Evolutionary conservation across 202 grass and related monocot species (phyloP), one percentile per base, ranked within the genome.

Genomic region (Elaeis oleifera): DNA sequence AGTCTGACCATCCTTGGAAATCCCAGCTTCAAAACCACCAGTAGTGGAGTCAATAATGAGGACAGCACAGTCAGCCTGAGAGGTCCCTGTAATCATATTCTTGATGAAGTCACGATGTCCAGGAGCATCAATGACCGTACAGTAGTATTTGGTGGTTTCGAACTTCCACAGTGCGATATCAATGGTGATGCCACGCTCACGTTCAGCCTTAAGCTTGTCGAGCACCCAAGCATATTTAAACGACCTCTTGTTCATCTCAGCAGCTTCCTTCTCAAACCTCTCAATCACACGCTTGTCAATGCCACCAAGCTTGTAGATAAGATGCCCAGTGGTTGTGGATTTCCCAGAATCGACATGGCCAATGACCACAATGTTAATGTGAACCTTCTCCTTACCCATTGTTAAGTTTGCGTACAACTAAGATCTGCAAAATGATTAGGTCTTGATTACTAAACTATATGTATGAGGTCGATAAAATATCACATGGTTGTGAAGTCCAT

Each of bases 341-440:
- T 60, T 60, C 0, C 58, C 28, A 20, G 58, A 60, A 15, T 60
- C 58, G 6, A 60, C 58, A 32, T 60, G 58, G 28, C 58, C 58
- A 36, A 60, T 60, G 27, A 60, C 58, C 16, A 60, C 58, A 60
- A 60, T 60, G 58, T 60, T 60, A 36, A 60, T 60, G 58, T 60
- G 28, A 60, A 60, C 58, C 58, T 60, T 60, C 58, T 60, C 27
- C 17, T 60, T 60, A 32, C 28, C 58, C 58, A 39, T 60, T 32
- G 27, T 28, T 28, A 28, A 5, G 27, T 28, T 28, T 5, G 27
- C 27, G 0, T 5, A 5, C 4, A 28, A 28, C 27, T 28, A 28
- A 4, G 0, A 28, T 28, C 27, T 28, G 27, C 27, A 28, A 28
- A 28, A 28, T 28, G 4, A 28, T 28, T 28, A 28, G 4, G 4